Base-by-base conservation (phyloP, 345 rosid species). In the Eucalyptus shirleyi region DNA sequence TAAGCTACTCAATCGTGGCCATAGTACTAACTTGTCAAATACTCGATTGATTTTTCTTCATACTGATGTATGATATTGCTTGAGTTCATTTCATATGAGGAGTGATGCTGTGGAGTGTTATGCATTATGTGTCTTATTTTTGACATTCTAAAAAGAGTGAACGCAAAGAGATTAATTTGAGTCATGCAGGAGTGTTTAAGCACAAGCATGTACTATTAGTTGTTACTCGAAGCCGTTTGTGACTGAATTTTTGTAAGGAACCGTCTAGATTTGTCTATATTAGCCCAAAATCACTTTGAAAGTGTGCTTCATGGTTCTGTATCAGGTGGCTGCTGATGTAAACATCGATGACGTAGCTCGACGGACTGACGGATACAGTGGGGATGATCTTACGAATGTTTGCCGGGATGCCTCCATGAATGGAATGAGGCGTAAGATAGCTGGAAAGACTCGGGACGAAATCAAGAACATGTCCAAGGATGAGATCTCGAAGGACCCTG, bases 371-470 rank as follows among this genome's bases (percentile, higher is more conserved):
- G 99, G 99, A 89, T 97, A 98, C 92, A 98, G 99, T 94, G 99
- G 99, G 91, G 99, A 98, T 69, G 99, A 98, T 94, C 98, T 98
- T 88, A 97, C 99, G 6, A 98, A 97, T 67, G 98, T 98, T 88
- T 98, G 99, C 82, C 95, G 99, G 26, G 99, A 98, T 88, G 99
- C 99, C 83, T 98, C 99, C 67, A 93, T 98, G 94, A 97, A 98
- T 86, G 99, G 99, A 67, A 98, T 98, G 99, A 96, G 99, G 93
- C 99, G 99, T 65, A 98, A 98, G 92, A 98, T 98, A 92, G 99
- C 99, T 2, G 99, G 99, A 50, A 97, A 98, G 93, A 98, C 99
- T 2, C 94, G 99, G 30, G 99, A 98, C 40, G 99, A 98, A 95
- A 98, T 98, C 40, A 98, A 97, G 95, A 98, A 95, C 94, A 98